Evolutionary conservation across 2,329 filamentous ascomycete species (phyloP).

Genomic region (Aspergillus sp.): DNA sequence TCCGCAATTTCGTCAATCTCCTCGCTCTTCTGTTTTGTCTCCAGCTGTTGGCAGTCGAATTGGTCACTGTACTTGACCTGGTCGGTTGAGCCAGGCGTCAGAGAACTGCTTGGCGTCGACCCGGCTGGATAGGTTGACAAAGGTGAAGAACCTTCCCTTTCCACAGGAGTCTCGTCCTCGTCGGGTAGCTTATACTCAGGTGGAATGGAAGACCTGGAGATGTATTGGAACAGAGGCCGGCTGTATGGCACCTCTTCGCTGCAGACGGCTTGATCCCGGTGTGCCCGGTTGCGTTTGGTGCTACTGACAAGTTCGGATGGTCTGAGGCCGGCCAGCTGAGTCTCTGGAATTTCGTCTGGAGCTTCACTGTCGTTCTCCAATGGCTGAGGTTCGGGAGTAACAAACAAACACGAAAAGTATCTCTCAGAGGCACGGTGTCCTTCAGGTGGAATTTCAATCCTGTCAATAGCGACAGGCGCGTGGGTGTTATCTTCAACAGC

Average conservation of each 20-base stretch:
- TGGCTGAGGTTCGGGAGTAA: not conserved
- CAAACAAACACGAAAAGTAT: not conserved
- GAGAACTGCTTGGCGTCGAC: not conserved
- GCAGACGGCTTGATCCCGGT: not conserved
- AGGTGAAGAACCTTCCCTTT: not conserved
- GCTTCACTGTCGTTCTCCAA: not conserved
- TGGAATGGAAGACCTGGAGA: slow-evolving; percentile 7
- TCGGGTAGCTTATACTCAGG: slow-evolving; percentile 8
- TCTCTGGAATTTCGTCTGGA: not conserved
- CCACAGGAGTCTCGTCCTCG: slow-evolving; percentile 4
- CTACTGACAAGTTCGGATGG: not conserved
- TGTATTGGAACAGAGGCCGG: slow-evolving; percentile 9
- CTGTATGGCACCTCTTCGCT: not conserved
- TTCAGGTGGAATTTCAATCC: too few species aligned
- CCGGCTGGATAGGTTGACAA: not conserved
- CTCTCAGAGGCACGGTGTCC: slow-evolving; percentile 1
- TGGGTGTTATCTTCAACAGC: too few species aligned
- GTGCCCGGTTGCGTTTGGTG: not conserved
- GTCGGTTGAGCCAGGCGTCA: not conserved
- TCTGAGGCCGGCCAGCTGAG: not conserved
- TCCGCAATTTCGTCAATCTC: slow-evolving; percentile 1
- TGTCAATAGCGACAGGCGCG: too few species aligned
- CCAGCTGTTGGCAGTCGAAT: not conserved
- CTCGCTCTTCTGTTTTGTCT: not conserved
- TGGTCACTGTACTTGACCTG: not conserved